Evolutionary conservation across 108 stramenopile genomes (phyloP).

Genomic region (Cyclotella sp.): DNA sequence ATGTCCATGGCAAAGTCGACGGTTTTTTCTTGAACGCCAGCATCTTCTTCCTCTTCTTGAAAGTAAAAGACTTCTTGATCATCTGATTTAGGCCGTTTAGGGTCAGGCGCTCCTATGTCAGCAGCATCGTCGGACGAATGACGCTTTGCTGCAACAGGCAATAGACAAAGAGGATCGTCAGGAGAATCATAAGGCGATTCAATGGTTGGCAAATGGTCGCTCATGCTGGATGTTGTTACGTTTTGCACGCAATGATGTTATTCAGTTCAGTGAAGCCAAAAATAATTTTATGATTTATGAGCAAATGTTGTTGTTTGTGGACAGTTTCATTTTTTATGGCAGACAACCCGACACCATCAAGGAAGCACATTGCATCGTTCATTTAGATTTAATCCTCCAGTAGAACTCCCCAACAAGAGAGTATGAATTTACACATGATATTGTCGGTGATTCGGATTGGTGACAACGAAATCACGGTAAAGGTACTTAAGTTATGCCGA

Average conservation of each 20-base stretch:
- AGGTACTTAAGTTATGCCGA: background rate
- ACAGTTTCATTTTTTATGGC: too few relatives aligned
- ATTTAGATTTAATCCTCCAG: background rate
- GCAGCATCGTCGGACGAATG: background rate
- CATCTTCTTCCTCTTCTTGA: constrained; percentile 16
- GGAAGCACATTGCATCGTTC: background rate
- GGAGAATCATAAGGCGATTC: background rate
- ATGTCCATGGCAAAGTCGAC: constrained; percentile 41
- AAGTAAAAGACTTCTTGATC: constrained; percentile 12
- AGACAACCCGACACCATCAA: background rate
- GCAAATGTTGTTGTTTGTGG: too few relatives aligned
- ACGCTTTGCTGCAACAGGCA: background rate
- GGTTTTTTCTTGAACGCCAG: background rate
- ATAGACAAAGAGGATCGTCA: background rate
- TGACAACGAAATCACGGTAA: background rate
- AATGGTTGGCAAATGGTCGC: background rate
- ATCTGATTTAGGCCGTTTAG: constrained; percentile 21
- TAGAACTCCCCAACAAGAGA: background rate
- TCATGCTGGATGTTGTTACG: background rate
- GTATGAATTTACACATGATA: background rate
- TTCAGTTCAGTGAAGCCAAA: too few relatives aligned
- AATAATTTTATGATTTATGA: too few relatives aligned
- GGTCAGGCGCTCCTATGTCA: background rate
- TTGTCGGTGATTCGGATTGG: background rate
- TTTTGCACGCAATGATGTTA: too few relatives aligned